Evolutionary conservation across 352 stramenopile species (phyloP), one percentile per base, ranked within the genome.

Genomic region (Globisporangium rhizosaccharum): DNA sequence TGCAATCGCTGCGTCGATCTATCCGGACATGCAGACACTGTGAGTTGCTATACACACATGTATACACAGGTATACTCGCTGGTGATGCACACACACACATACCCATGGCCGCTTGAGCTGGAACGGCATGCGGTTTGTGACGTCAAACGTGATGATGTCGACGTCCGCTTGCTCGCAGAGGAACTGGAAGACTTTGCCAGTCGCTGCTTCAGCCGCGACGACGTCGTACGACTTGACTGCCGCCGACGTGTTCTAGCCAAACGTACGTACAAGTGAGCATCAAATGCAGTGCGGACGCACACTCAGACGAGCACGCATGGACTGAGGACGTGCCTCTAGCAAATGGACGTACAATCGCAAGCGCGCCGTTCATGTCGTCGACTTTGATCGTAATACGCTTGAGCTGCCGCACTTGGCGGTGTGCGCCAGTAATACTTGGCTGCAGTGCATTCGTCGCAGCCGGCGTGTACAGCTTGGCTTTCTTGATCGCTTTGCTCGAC

Each of bases 61-160:
- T n/a, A 49, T 12, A 15, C 26, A 23, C 23, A 23, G 23, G 23
- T 23, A 23, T 23, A 23, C 23, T 23, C 23, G 23, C 23, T 23
- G 23, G 23, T 23, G 18, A 17, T 3, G 18, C 8, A 49, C 4
- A 15, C 26, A 30, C 10, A 15, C 5, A 76, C 71, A 7, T n/a
- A 88, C 80, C 78, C 72, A 82, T 8, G 85, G 79, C 30, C 85
- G 79, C 63, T 88, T 89, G 56, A 93, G 73, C 61, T 76, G 71
- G 62, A 94, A 93, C 42, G 82, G 82, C 17, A 94, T 49, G 57
- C 85, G 81, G 66, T 87, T 88, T 17, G 85, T 79, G 33, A 90
- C 57, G 61, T 94, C 82, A 37, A 94, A 90, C 20, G 85, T 91
- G 63, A 94, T 87, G 36, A 94, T 39, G 53, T 94, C 85, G 12